Evolutionary conservation across 2,329 filamentous ascomycete genomes (phyloP).

Genomic region (Colletotrichum sp.): DNA sequence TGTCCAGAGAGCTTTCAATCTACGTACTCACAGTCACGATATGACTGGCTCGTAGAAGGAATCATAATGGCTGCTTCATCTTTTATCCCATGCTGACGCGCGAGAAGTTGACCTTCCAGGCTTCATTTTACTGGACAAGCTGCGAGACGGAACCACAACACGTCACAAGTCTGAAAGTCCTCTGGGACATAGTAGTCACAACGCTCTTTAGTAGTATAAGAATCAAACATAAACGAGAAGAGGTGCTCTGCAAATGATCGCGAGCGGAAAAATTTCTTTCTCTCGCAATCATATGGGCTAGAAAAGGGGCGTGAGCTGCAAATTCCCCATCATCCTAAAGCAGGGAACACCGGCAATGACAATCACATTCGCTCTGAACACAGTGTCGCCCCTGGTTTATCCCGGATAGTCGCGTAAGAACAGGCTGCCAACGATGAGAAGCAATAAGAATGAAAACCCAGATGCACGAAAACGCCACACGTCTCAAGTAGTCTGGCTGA

Average conservation of each 20-base stretch:
- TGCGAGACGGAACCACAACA: neutral
- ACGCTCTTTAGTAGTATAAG: accelerated
- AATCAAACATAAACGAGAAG: accelerated
- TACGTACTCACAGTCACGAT: too few relatives aligned
- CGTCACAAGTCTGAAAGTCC: accelerated
- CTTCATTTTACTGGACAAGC: neutral
- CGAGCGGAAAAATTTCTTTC: too few relatives aligned
- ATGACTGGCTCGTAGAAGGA: neutral
- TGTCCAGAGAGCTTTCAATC: too few relatives aligned
- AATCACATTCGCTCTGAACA: accelerated
- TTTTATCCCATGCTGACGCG: accelerated
- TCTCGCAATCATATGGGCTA: too few relatives aligned
- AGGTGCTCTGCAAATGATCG: neutral
- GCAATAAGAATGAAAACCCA: accelerated
- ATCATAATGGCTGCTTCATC: neutral
- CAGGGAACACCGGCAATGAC: too few relatives aligned
- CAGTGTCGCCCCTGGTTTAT: accelerated
- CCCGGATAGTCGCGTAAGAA: too few relatives aligned
- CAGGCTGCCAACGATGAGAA: too few relatives aligned
- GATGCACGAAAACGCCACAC: too few relatives aligned
- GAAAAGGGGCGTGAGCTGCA: neutral
- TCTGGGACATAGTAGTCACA: accelerated
- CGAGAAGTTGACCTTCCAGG: accelerated
- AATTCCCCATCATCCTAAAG: too few relatives aligned
- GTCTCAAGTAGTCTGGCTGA: accelerated